Base-by-base conservation (phyloP, 208 protist genomes). In the Strigomonas culicis region DNA sequence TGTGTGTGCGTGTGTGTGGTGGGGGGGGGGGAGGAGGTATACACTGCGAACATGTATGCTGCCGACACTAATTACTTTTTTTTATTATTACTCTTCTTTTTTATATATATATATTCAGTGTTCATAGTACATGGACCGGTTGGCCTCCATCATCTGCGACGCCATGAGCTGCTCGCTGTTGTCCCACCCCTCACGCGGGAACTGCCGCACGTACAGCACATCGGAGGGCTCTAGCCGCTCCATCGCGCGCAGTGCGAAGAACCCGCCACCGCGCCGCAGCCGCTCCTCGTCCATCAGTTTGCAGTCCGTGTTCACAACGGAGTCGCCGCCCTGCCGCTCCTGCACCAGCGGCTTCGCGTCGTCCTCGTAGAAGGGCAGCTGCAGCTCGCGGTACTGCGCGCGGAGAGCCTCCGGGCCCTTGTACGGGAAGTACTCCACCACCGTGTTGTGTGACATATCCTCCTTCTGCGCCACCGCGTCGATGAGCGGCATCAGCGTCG, bases 211-310 rank as follows among this genome's bases (percentile, higher is more conserved):
- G 56, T 92, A 92, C 57, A 95, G 63, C 60, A 88, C 66, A 44
- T 95, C 85, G 15, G 85, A 85, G 56, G 66, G 68, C 57, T 87
- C 83, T 49, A 95, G 63, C 25, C 63, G 58, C 22, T 63, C 61
- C 44, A 95, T 46, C 36, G 89, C 89, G 44, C 89, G 80, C 57
- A 95, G 60, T n/a, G 83, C 89, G 41, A 95, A 89, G 57, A 92
- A 95, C 13, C 85, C 89, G 11, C 86, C 77, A 3, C 66, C 72
- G 2, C 47, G 25, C 53, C 72, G 50, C 13, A 79, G 56, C 2
- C 50, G 39, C 11, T 27, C 46, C n/a, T 74, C 75, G 44, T 66
- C 47, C 84, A 86, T 88, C 55, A 84, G 46, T 47, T 78, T 66
- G 51, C 70, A 58, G 13, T 84, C 77, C 1, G 61, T 22, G 57